phyloP scores from a whole-genome alignment of 176 grass and related monocot species.

The Canna indica region DNA sequence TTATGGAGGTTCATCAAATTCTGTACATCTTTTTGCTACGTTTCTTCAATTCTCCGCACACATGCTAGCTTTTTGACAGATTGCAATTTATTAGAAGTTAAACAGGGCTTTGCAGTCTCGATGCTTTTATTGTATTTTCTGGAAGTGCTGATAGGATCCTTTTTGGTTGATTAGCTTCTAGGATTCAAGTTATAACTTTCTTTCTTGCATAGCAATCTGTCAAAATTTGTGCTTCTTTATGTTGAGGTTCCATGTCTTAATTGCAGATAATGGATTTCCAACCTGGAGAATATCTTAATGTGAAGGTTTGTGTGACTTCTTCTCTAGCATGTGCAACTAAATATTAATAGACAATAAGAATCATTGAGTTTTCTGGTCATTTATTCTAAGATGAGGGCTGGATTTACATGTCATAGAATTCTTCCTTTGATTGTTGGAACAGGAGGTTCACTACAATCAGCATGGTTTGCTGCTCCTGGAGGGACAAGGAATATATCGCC shows the following conservation, averaged over 20 bases:
- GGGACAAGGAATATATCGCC: conserved; percentile 90
- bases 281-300: conserved; percentile 96
- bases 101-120: too few species aligned
- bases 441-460: conserved; percentile 99
- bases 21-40: too few species aligned
- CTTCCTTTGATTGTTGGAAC: conserved; percentile 23
- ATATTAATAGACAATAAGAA: too few species aligned
- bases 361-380: background rate
- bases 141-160: too few species aligned
- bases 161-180: too few species aligned
- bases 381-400: background rate
- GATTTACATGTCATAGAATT: conserved; percentile 13
- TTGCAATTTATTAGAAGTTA: too few species aligned
- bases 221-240: background rate
- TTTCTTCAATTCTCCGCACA: too few species aligned
- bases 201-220: background rate
- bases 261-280: conserved; percentile 97
- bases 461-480: conserved; percentile 85
- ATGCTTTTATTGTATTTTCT: too few species aligned
- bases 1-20: too few species aligned
- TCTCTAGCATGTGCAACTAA: background rate
- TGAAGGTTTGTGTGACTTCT: conserved; percentile 55
- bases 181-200: too few species aligned
- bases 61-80: too few species aligned
- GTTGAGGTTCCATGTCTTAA: conserved; percentile 15